Evolutionary conservation across 73 alveolate genomes (phyloP), one percentile per base, ranked within the genome.

Genomic region (Paramecium biaurelia): DNA sequence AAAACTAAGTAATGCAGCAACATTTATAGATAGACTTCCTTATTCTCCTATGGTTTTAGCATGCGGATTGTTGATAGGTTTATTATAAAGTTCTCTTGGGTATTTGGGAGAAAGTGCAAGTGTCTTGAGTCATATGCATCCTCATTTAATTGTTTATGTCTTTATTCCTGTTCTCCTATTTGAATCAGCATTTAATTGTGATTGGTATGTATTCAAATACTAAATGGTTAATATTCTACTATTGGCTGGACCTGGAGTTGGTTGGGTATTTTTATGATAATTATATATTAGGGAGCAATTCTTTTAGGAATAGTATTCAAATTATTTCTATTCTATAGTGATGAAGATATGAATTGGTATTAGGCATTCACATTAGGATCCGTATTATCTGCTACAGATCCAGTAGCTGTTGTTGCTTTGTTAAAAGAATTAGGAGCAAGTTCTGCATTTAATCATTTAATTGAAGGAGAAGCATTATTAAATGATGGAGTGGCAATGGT

Each of bases 401-500:
- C 95, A 21, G 97, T 94, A 12, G 97, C 97, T 21, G 97, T 94
- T 42, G 95, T 94, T 6, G 93, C 97, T n/a, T 85, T 94, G 18
- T 58, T 94, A 20, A 94, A 92, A 67, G 95, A 92, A 92, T 58
- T 94, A 32, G 97, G 97, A 7, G 97, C 97, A 1, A 90, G 94
- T 21, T 84, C 93, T 38, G 87, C 94, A 70, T 90, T 94, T 56
- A 76, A 93, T 21, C 93, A 92, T 26, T 76, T 94, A n/a, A 94
- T 94, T 74, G 97, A 94, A 94, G 97, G 96, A 63, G 97, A 94
- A 88, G 76, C 93, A 12, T 72, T 94, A 84, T 67, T 94, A 7
- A 94, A 94, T 41, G 97, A 94, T 76, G 97, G 97, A 32, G 93
- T 94, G 28, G 97, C 97, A 18, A 82, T 86, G 95, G 97, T 94